These are phyloP conservation scores for Gossypium davidsonii DNA, from an alignment of 441 rosid species.

Conservation along the genomic window DNA sequence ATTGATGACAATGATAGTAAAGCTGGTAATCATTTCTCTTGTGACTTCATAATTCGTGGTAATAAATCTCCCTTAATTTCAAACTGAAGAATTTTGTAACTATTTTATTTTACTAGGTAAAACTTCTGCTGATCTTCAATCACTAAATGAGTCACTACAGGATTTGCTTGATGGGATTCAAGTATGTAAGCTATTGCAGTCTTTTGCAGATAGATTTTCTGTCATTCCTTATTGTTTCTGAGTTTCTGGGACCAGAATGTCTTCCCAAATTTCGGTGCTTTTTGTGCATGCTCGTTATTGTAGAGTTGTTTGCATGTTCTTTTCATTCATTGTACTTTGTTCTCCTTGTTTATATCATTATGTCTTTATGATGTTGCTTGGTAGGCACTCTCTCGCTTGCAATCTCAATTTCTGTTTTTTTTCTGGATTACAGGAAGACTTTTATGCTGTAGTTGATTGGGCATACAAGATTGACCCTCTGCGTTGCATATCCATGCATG, in stretches of 20 bases:
- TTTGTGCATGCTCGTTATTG: not conserved
- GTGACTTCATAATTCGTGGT: conserved; percentile 10
- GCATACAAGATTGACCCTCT: conserved; percentile 97
- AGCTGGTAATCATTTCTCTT: conserved; percentile 42
- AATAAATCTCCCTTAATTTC: conserved; percentile 12
- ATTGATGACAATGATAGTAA: conserved; percentile 83
- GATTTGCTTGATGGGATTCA: conserved; percentile 98
- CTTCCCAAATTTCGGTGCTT: conserved; percentile 1
- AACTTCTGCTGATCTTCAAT: conserved; percentile 53
- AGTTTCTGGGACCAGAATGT: conserved; percentile 12
- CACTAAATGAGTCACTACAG: conserved; percentile 90
- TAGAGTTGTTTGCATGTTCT: not conserved
- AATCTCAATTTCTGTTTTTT: conserved; percentile 14
- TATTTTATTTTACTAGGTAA: conserved; percentile 44
- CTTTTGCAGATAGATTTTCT: not conserved
- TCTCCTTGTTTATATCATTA: not conserved
- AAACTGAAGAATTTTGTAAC: conserved; percentile 14
- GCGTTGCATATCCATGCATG: conserved; percentile 99
- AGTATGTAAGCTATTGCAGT: conserved; percentile 28
- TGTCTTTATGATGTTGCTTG: not conserved
- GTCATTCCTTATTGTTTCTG: not conserved
- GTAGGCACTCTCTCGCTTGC: not conserved
- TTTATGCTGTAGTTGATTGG: conserved; percentile 99
- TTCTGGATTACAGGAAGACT: conserved; percentile 73
- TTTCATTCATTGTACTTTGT: not conserved